These are phyloP conservation scores for Pseudocercospora musae DNA, from an alignment of 2,329 filamentous ascomycete genomes.

Conservation along the genomic window DNA sequence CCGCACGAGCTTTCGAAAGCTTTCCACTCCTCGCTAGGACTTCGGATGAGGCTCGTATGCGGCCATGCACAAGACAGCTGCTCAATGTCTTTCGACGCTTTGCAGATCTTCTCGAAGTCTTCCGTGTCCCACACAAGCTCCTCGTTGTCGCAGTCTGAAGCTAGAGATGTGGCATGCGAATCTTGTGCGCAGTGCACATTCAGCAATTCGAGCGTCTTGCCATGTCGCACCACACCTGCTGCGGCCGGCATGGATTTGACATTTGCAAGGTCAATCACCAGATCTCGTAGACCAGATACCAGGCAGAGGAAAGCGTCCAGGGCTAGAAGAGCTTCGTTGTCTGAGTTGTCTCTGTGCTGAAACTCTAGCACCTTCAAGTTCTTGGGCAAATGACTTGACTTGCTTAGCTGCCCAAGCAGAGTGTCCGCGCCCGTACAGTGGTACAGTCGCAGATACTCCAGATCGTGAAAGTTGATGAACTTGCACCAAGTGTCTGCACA, in stretches of 20 bases:
- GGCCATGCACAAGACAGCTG: slow-evolving; percentile 50
- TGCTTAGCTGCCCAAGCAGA: slow-evolving; percentile 47
- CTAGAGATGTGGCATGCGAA: slow-evolving; percentile 4
- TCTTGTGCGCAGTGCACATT: slow-evolving; percentile 42
- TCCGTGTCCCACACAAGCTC: slow-evolving; percentile 45
- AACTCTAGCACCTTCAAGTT: slow-evolving; percentile 46
- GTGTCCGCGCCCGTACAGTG: slow-evolving; percentile 47
- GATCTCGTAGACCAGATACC: slow-evolving; percentile 43
- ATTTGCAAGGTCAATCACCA: slow-evolving; percentile 45
- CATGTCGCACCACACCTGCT: slow-evolving; percentile 45
- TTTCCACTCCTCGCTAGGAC: slow-evolving; percentile 42
- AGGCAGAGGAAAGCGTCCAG: slow-evolving; percentile 49
- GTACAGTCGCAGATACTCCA: slow-evolving; percentile 44
- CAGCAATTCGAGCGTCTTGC: slow-evolving; percentile 44
- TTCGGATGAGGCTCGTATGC: slow-evolving; percentile 42
- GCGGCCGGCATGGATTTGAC: slow-evolving; percentile 42
- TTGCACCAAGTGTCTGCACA: slow-evolving; percentile 50
- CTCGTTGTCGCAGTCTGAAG: slow-evolving; percentile 35
- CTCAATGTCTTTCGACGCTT: slow-evolving; percentile 42
- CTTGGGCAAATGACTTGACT: slow-evolving; percentile 43
- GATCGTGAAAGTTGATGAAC: slow-evolving; percentile 44
- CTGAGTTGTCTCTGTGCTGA: slow-evolving; percentile 48
- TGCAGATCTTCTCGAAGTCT: slow-evolving; percentile 47
- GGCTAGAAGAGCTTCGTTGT: slow-evolving; percentile 46
- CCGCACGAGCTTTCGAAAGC: slow-evolving; percentile 37